Evolutionary conservation across 2,329 filamentous ascomycete genomes (phyloP).

Genomic region (Cordyceps cicadae): DNA sequence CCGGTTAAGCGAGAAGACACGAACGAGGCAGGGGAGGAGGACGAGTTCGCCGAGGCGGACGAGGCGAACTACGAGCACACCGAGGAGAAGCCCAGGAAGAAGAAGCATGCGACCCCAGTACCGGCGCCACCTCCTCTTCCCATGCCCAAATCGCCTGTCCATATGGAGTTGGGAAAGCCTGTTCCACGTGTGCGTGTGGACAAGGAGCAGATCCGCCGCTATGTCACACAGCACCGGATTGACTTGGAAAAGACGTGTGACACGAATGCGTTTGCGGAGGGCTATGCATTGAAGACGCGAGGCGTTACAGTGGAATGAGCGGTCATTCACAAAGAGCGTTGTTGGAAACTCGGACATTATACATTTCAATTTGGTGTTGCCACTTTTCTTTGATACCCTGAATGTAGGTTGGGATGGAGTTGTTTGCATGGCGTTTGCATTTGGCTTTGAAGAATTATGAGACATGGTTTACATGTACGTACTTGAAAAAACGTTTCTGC

Average conservation of each 20-base stretch:
- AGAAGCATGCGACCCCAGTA: constrained; percentile 12
- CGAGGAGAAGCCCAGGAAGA: constrained; percentile 22
- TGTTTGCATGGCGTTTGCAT: no score
- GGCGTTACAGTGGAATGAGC: constrained; percentile 17
- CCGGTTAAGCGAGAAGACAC: constrained; percentile 18
- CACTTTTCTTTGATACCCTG: no score
- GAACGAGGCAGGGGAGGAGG: constrained; percentile 18
- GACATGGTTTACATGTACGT: no score
- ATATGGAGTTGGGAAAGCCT: constrained; percentile 11
- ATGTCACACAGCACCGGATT: constrained; percentile 56
- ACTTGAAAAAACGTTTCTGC: no score
- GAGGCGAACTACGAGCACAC: constrained; percentile 15
- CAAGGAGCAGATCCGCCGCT: constrained; percentile 52
- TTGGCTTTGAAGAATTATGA: no score
- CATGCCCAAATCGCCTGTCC: constrained; percentile 13
- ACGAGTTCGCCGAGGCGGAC: constrained; percentile 10
- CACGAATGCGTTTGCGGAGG: constrained; percentile 63
- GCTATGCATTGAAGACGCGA: constrained; percentile 46
- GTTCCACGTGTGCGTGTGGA: constrained; percentile 44
- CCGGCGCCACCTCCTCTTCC: background rate
- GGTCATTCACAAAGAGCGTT: background rate
- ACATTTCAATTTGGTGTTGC: no score
- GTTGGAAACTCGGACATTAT: no score
- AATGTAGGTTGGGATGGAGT: no score
- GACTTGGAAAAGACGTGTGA: constrained; percentile 60